A percentile compares a stretch with the other conserved stretches of the same genome.
Evolutionary conservation across 192 early-diverging fungal genomes (phyloP).

Genomic region (Cetraspora pellucida): DNA sequence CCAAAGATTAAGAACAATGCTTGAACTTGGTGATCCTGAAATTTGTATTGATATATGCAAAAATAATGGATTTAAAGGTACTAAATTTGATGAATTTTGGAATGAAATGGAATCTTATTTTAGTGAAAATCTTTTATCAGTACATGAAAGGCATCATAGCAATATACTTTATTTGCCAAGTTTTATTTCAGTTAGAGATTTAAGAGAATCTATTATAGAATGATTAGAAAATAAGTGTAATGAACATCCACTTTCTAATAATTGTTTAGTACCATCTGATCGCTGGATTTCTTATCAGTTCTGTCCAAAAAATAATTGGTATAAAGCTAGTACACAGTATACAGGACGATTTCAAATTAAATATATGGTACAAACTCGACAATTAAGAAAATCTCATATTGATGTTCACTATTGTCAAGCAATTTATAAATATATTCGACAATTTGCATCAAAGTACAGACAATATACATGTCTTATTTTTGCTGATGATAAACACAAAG

Average conservation of each 20-base stretch:
- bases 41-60: neutral
- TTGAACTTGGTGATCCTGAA: neutral
- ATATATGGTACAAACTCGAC: no score
- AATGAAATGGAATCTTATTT: neutral
- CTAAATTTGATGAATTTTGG: neutral
- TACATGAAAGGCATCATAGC: neutral
- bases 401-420: no score
- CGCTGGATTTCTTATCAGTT: neutral
- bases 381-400: no score
- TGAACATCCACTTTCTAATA: neutral
- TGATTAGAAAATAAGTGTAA: no score
- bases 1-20: neutral
- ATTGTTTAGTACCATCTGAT: neutral
- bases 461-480: no score
- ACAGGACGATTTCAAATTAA: no score
- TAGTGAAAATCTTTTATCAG: neutral
- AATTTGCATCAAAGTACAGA: no score
- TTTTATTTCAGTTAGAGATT: neutral
- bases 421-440: no score
- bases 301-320: no score
- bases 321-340: no score
- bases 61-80: neutral
- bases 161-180: neutral
- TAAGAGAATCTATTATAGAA: no score
- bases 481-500: no score